phyloP scores from a whole-genome alignment of 352 stramenopile species.

The Albugo laibachii region DNA sequence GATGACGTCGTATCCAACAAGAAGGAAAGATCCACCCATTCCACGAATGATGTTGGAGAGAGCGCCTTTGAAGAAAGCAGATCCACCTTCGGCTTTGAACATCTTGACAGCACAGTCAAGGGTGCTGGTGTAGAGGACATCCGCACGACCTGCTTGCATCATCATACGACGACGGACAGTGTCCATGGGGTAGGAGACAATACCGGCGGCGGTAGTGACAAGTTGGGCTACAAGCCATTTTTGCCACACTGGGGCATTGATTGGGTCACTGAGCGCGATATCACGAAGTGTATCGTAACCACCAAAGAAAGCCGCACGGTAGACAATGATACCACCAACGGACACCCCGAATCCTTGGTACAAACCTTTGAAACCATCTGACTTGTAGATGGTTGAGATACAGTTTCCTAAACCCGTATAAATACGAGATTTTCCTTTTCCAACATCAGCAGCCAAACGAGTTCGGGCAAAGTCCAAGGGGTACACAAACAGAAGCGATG shows the following conservation, averaged over 20 bases:
- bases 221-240: constrained; percentile 85
- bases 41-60: constrained; percentile 97
- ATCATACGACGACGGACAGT: constrained; percentile 90
- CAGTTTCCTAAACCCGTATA: constrained; percentile 97
- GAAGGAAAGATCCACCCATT: constrained; percentile 93
- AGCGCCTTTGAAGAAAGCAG: constrained; percentile 97
- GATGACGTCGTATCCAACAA: constrained; percentile 99
- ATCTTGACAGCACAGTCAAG: constrained; percentile 96
- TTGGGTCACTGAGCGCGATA: constrained; percentile 58
- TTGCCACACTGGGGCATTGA: constrained; percentile 73
- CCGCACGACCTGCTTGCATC: constrained; percentile 94
- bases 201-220: constrained; percentile 81
- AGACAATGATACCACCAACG: constrained; percentile 96
- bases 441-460: constrained; percentile 95
- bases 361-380: constrained; percentile 77
- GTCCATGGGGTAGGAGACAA: constrained; percentile 94
- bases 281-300: constrained; percentile 95
- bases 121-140: constrained; percentile 96
- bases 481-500: constrained; percentile 93
- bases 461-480: constrained; percentile 97
- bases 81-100: constrained; percentile 85
- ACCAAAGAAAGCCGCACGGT: constrained; percentile 97
- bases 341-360: constrained; percentile 99
- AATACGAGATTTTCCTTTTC: constrained; percentile 90
- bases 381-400: constrained; percentile 89